A percentile compares a stretch with the other conserved stretches of the same genome.
Conservation (phyloP, 192 early-diverging fungal species). For the Linderina pennispora region DNA sequence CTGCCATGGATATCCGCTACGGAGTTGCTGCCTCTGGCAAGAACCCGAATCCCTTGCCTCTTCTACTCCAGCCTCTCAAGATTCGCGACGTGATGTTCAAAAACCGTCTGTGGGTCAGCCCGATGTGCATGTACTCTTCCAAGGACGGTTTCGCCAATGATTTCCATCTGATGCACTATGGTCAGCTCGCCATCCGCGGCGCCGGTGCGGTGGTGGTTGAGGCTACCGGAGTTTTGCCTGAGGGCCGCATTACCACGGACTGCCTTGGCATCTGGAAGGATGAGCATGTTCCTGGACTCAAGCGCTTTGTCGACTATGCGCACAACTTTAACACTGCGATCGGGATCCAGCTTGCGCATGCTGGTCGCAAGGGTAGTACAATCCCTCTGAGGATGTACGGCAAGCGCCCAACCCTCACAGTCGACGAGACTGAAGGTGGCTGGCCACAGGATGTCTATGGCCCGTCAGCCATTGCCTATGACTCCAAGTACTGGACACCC, state of each 20-base stretch:
- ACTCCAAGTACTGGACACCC: slow-evolving; percentile 10
- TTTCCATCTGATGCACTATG: slow-evolving; percentile 58
- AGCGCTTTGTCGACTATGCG: slow-evolving; percentile 56
- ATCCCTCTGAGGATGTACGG: slow-evolving; percentile 13
- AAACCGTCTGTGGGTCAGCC: slow-evolving; percentile 70
- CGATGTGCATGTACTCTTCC: slow-evolving; percentile 79
- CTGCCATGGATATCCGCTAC: slow-evolving; percentile 23
- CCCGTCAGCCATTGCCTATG: slow-evolving; percentile 52
- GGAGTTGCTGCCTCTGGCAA: slow-evolving; percentile 12
- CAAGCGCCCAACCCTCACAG: too few relatives aligned
- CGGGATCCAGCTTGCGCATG: slow-evolving; percentile 79
- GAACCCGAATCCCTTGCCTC: slow-evolving; percentile 18
- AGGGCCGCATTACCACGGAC: slow-evolving; percentile 72
- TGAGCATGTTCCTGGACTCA: slow-evolving; percentile 44
- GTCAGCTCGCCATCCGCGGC: slow-evolving; percentile 69
- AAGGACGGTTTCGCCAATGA: slow-evolving; percentile 60
- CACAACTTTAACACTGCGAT: slow-evolving; percentile 54
- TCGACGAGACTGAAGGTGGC: slow-evolving; percentile 44
- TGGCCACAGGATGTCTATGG: slow-evolving; percentile 69
- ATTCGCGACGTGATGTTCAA: slow-evolving; percentile 62
- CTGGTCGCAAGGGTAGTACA: slow-evolving; percentile 67
- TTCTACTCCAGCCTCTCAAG: slow-evolving; percentile 62
- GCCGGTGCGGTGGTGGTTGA: slow-evolving; percentile 77
- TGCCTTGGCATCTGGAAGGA: slow-evolving; percentile 80
- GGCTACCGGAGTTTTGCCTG: slow-evolving; percentile 62